Conservation (phyloP, 805 yeast genomes). For the Kodamaea fukazawae region DNA sequence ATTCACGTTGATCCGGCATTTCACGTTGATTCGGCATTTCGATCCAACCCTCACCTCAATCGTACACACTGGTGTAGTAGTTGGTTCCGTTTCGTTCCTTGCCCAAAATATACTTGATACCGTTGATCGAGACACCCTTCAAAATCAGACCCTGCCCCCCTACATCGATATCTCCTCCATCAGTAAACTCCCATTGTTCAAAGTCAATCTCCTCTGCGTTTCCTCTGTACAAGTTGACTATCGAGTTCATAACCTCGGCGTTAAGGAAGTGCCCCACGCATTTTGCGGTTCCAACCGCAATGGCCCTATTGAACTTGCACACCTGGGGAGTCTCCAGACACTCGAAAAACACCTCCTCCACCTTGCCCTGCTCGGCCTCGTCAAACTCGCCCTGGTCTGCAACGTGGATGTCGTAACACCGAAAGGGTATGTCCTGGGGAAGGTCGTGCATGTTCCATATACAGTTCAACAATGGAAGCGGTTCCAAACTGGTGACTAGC, state of each 20-base stretch:
- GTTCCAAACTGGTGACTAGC: slow-evolving; percentile 8
- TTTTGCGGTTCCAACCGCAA: slow-evolving; percentile 16
- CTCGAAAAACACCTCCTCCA: slow-evolving; percentile 19
- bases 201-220: slow-evolving; percentile 37
- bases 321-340: slow-evolving; percentile 14
- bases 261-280: slow-evolving; percentile 36
- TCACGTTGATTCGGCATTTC: no score
- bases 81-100: slow-evolving; percentile 41
- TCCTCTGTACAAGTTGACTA: slow-evolving; percentile 38
- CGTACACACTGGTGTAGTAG: slow-evolving; percentile 28
- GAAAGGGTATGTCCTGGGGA: slow-evolving; percentile 27
- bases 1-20: no score
- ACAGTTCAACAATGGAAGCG: slow-evolving; percentile 19
- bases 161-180: slow-evolving; percentile 32
- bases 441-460: slow-evolving; percentile 35
- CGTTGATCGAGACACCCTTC: neutral
- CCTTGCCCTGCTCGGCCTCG: slow-evolving; percentile 20
- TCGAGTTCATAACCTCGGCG: slow-evolving; percentile 24
- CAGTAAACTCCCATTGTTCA: slow-evolving; percentile 23
- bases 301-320: slow-evolving; percentile 15
- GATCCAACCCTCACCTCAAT: no score
- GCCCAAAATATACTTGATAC: slow-evolving; percentile 21
- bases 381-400: slow-evolving; percentile 37
- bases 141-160: neutral
- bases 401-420: slow-evolving; percentile 31